Conservation (phyloP, 208 protist species). For the Acanthamoeba triangularis region DNA sequence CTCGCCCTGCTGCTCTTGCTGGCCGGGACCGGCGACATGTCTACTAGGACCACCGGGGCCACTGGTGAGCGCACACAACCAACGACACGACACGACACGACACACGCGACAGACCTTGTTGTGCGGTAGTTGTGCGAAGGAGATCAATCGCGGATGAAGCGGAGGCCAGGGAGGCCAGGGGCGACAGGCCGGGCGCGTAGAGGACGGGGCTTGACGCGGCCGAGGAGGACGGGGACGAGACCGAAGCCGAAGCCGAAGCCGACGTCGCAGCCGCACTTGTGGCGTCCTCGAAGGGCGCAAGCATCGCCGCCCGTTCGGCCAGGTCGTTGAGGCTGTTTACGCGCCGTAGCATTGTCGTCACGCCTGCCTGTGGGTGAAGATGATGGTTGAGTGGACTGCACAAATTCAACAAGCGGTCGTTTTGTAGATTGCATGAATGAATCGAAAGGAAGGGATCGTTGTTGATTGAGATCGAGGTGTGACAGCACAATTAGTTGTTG, state of each 20-base stretch:
- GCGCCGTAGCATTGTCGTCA: background rate
- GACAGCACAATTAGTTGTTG: no score
- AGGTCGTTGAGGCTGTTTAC: conserved; percentile 44
- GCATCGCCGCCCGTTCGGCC: conserved; percentile 29
- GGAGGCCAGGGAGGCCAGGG: background rate
- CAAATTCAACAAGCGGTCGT: no score
- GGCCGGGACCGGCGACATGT: background rate
- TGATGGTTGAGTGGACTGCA: no score
- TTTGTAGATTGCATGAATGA: no score
- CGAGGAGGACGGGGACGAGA: background rate
- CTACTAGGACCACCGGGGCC: no score
- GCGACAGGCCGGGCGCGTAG: background rate
- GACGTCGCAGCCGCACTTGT: background rate
- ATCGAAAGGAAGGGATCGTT: no score
- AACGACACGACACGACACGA: no score
- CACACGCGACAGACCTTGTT: no score
- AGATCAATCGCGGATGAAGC: background rate
- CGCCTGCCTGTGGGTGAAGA: no score
- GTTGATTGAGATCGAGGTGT: no score
- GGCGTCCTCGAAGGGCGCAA: conserved; percentile 1
- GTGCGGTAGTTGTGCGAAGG: background rate
- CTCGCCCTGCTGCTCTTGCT: background rate
- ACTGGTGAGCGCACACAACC: no score
- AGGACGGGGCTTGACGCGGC: background rate
- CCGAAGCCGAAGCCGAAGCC: background rate